phyloP scores from a whole-genome alignment of 768 basidiomycete species.

The Lyophyllum decastes region DNA sequence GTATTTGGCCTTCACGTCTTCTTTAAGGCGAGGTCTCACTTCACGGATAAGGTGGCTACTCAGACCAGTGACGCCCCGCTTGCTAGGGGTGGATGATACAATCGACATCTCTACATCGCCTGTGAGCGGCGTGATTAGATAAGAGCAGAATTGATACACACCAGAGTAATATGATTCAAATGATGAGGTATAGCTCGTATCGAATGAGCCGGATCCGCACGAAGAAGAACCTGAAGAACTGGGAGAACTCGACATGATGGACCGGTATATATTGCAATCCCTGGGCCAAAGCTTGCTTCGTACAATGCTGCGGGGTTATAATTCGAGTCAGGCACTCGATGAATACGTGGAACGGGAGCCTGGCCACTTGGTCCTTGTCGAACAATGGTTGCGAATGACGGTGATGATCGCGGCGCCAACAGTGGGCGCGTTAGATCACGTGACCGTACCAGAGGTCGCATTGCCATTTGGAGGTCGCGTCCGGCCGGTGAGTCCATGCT shows the following conservation, averaged over 20 bases:
- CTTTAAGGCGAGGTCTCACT: background rate
- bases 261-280: too few relatives aligned
- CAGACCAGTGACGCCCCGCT: background rate
- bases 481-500: too few relatives aligned
- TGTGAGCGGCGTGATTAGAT: background rate
- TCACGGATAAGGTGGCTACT: background rate
- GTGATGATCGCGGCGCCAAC: too few relatives aligned
- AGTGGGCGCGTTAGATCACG: too few relatives aligned
- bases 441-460: too few relatives aligned
- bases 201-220: background rate
- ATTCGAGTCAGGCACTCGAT: too few relatives aligned
- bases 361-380: too few relatives aligned
- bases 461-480: too few relatives aligned
- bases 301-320: too few relatives aligned
- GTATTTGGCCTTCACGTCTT: background rate
- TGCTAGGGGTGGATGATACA: background rate
- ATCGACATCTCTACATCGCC: background rate
- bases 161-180: background rate
- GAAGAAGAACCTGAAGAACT: background rate
- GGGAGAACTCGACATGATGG: constrained; percentile 1
- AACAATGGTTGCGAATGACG: too few relatives aligned
- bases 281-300: too few relatives aligned
- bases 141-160: background rate
- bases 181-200: background rate
- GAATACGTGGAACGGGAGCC: too few relatives aligned